Evolutionary conservation across 495 filamentous ascomycete species (phyloP), one percentile per base, ranked within the genome.

Genomic region (Penicillium flavigenum): DNA sequence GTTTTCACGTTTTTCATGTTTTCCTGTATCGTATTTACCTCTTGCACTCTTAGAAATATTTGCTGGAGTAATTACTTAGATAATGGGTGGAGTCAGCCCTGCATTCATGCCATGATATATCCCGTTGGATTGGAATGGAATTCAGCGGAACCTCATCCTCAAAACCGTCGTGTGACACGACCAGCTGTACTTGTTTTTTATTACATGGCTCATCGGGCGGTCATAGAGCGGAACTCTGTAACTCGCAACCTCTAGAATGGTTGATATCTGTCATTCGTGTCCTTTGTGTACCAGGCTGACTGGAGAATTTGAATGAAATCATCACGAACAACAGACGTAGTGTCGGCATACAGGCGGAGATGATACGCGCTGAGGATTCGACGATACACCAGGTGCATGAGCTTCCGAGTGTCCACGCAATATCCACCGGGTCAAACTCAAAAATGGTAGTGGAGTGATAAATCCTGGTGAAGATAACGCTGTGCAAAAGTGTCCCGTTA

Each of bases 121-220:
- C n/a, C n/a, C n/a, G n/a, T n/a, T n/a, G n/a, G n/a, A n/a, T n/a
- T n/a, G n/a, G n/a, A n/a, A 63, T 57, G 4, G 60, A 55, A 41
- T 65, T 58, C n/a, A 63, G 50, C 0, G 57, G 63, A 14, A 65
- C 54, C 20, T 65, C 57, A 45, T 60, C 62, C 11, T 47, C 49
- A 2, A 43, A 63, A 0, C 32, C 34, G 31, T 65, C 50, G 10
- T 55, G 49, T 20, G 52, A 51, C 2, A 53, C 34, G 17, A 46
- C 48, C 31, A 57, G 19, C 4, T 51, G 63, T 4, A 55, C 26
- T 5, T 11, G 44, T 1, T 32, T 44, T 32, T 65, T 62, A 4
- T 11, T 39, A 9, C 49, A 12, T 0, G 47, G 20, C 38, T 63
- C 60, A n/a, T 54, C 36, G 5, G 45, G 5, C 9, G 62, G 56